Percentiles rank a stretch among this genome's conserved stretches.
phyloP scores from a whole-genome alignment of 2,329 filamentous ascomycete genomes.

The Delphinella strobiligena region DNA sequence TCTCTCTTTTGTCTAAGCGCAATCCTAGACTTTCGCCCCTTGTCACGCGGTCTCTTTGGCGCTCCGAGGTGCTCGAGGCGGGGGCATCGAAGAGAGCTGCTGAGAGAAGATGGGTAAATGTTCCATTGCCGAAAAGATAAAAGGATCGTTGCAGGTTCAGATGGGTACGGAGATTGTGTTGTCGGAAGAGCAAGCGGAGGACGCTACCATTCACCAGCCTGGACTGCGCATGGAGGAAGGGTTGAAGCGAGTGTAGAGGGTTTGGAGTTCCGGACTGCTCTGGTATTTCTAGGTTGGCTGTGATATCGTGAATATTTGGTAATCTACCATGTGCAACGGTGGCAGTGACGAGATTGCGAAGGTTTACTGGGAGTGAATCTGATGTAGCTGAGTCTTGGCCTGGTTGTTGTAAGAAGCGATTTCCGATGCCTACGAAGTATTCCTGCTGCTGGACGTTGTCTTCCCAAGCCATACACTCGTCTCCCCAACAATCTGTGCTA shows the following conservation, averaged over 20 bases:
- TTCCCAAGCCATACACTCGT: conserved; percentile 26
- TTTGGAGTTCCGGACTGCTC: background rate
- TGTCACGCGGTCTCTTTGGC: conserved; percentile 54
- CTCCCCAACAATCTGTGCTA: background rate
- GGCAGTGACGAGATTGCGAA: background rate
- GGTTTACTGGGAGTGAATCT: background rate
- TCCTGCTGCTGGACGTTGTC: conserved; percentile 49
- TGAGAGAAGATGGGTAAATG: conserved; percentile 68
- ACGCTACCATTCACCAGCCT: conserved; percentile 66
- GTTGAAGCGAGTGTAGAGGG: conserved; percentile 1
- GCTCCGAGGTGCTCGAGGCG: conserved; percentile 54
- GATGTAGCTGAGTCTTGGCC: background rate
- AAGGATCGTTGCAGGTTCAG: conserved; percentile 66
- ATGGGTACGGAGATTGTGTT: conserved; percentile 60
- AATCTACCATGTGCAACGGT: too few relatives aligned
- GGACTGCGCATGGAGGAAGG: conserved; percentile 53
- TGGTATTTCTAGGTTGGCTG: background rate
- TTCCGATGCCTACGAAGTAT: conserved; percentile 2
- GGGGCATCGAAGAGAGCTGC: conserved; percentile 69
- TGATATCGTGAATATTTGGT: background rate
- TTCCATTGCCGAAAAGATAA: conserved; percentile 71
- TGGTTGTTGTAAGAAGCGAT: conserved; percentile 1
- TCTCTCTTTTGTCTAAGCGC: conserved; percentile 65
- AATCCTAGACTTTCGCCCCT: conserved; percentile 67
- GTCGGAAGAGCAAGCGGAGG: conserved; percentile 62